Evolutionary conservation across 2,329 filamentous ascomycete species (phyloP), one percentile per base, ranked within the genome.

Genomic region (Calonectria pseudoturangicola): DNA sequence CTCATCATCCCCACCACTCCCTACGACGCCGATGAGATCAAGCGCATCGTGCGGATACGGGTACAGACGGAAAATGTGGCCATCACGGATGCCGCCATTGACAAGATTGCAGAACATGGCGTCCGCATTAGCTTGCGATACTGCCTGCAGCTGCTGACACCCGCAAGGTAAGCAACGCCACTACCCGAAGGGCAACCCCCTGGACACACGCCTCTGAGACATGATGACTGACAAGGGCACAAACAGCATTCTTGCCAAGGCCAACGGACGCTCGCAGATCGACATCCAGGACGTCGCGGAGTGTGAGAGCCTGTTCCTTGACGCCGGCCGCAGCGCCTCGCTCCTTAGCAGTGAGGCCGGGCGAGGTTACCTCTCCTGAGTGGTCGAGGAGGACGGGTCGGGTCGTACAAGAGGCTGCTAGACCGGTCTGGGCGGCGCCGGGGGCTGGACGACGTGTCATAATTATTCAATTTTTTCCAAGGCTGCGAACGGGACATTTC

Each of bases 1-100:
- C 94, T 99, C 82, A 98, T 99, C 86, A 93, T 99, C 81, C 97
- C 97, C 54, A 99, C 97, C 21, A 94, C 95, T 79, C 93, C 95
- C 13, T 99, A 98, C 87, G 91, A 93, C 73, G 91, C 92, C 50
- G 92, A 95, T 18, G 97, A 99, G 86, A 98, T 99, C 84, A 95
- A 95, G 86, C 92, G 93, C 74, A 99, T 99, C 84, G 93, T 98
- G 79, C 91, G 93, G 77, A 92, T 97, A 79, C 93, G 97, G 63
- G 92, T 95, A 47, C 92, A 92, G 76, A 96, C 94, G 10, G 96
- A 98, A 86, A 91, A 92, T 62, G 92, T 98, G 54, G 89, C 91
- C 74, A 92, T 98, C 76, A 92, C 92, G 48, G 95, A 97, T 63
- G 91, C 92, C 25, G 97, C 97, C 30, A 89, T 98, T 72, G 93